phyloP scores from a whole-genome alignment of 73 alveolate species.

The Loxodes magnus region DNA sequence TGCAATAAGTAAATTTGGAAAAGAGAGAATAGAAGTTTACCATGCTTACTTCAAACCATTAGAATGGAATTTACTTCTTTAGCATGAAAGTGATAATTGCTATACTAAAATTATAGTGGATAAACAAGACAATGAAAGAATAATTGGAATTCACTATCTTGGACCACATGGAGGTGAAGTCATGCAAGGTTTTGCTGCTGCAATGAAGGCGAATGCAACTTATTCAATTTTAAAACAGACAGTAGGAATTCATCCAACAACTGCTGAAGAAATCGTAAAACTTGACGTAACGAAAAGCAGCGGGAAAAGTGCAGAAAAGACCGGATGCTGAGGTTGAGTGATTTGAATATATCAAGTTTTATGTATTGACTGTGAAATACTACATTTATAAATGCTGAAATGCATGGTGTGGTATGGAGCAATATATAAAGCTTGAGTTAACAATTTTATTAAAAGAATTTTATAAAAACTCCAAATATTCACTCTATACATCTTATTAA shows the following conservation, averaged over 20 bases:
- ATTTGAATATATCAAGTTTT: background rate
- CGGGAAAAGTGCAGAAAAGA: constrained; percentile 56
- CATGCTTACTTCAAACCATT: constrained; percentile 85
- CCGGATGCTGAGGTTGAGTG: constrained; percentile 84
- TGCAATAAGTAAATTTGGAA: constrained; percentile 74
- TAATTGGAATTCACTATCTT: constrained; percentile 91
- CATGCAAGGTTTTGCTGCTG: constrained; percentile 95
- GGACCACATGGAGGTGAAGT: constrained; percentile 98
- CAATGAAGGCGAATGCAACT: constrained; percentile 92
- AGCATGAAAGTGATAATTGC: constrained; percentile 58
- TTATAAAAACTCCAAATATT: no score
- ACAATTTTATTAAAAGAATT: no score
- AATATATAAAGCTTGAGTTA: no score
- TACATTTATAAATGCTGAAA: no score
- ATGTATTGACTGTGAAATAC: no score
- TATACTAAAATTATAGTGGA: constrained; percentile 72
- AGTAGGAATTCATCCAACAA: constrained; percentile 98
- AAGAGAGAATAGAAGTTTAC: constrained; percentile 61
- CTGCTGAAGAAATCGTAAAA: constrained; percentile 85
- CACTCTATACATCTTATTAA: no score
- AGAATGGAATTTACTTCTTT: constrained; percentile 79
- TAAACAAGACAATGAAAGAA: constrained; percentile 57
- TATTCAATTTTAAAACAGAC: constrained; percentile 74
- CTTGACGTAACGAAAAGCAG: constrained; percentile 42
- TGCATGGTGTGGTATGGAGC: no score